Conservation (phyloP, 176 grass and related monocot genomes). For the Calamus simplicifolius region DNA sequence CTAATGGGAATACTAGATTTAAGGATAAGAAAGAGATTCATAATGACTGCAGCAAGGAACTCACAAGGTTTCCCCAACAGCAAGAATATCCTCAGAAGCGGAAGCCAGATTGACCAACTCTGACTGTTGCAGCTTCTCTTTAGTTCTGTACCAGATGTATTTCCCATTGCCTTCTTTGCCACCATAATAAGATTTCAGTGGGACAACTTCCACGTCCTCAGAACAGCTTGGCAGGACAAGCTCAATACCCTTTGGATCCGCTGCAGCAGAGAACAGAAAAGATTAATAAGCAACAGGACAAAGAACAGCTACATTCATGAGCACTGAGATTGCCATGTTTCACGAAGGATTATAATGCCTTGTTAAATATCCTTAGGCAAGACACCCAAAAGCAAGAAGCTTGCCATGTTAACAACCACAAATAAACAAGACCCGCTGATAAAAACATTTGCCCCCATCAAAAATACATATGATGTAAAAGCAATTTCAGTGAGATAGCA, state of each 20-base stretch:
- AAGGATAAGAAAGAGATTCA: no score
- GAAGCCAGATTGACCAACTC: conserved; percentile 41
- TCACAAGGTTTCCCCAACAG: conserved; percentile 62
- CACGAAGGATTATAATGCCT: no score
- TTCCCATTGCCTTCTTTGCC: conserved; percentile 72
- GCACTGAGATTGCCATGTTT: no score
- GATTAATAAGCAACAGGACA: conserved; percentile 1
- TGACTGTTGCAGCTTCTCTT: conserved; percentile 43
- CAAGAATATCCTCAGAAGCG: conserved; percentile 34
- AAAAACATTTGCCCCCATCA: no score
- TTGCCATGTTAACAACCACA: no score
- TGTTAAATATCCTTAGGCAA: no score
- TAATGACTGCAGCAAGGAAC: conserved; percentile 13
- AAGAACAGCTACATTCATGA: no score
- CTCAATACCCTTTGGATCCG: conserved; percentile 57
- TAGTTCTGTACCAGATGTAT: conserved; percentile 76
- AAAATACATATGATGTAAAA: no score
- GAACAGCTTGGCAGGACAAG: conserved; percentile 64
- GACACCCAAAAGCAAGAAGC: no score
- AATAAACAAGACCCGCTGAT: no score
- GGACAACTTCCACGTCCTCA: conserved; percentile 78
- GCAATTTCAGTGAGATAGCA: no score
- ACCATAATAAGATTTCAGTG: conserved; percentile 80
- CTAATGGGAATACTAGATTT: not conserved
- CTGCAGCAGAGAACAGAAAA: conserved; percentile 31